Conservation (phyloP, 2,329 filamentous ascomycete genomes). For the Apiospora malaysiana region DNA sequence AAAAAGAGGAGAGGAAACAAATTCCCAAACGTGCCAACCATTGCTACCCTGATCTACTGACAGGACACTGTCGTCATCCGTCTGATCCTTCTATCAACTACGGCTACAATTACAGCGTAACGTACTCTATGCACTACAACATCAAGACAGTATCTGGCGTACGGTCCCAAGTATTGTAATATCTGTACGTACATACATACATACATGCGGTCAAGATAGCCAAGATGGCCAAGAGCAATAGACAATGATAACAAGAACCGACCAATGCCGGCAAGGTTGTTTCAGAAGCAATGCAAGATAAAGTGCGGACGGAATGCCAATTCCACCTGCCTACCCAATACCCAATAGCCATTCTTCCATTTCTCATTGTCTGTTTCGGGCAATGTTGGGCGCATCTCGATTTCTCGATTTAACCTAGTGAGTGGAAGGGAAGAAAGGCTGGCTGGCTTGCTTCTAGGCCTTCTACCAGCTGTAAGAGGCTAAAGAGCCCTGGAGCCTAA, state of each 20-base stretch:
- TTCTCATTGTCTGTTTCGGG: slow-evolving; percentile 5
- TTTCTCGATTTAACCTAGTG: background rate
- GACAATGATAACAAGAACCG: background rate
- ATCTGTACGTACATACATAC: no score
- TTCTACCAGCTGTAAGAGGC: no score
- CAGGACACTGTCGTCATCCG: background rate
- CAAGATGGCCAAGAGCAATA: background rate
- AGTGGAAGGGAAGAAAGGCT: background rate
- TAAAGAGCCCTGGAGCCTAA: background rate
- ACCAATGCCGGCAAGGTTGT: background rate
- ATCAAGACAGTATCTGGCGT: background rate
- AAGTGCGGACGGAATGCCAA: background rate
- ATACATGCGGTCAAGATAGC: background rate
- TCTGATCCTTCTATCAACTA: background rate
- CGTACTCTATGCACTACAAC: background rate
- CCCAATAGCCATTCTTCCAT: background rate
- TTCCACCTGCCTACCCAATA: background rate
- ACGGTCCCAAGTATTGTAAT: background rate
- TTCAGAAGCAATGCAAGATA: slow-evolving; percentile 4
- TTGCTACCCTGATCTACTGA: background rate
- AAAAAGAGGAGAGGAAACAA: background rate
- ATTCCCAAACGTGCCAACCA: background rate
- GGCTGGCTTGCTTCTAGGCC: background rate
- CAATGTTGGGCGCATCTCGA: background rate
- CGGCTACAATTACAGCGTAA: no score